Evolutionary conservation across 768 basidiomycete genomes (phyloP).

Genomic region (Hysterangium stoloniferum): DNA sequence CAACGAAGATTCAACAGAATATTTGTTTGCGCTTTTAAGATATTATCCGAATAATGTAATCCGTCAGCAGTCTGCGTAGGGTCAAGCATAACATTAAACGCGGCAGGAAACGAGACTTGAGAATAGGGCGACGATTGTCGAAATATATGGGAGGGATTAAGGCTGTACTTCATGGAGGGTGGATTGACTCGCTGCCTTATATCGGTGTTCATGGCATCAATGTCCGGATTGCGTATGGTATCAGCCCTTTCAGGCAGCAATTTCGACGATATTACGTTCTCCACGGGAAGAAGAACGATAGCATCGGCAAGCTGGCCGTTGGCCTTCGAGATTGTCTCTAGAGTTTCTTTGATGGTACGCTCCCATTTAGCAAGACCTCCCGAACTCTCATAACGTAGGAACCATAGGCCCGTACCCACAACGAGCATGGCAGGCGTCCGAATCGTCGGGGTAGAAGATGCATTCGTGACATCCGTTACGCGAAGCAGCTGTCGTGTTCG

Average conservation of each 20-base stretch:
- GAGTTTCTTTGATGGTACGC: conserved; percentile 57
- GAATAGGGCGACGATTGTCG: conserved; percentile 11
- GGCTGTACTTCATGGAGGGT: conserved; percentile 12
- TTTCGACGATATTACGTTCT: conserved; percentile 58
- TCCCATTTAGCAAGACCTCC: conserved; percentile 79
- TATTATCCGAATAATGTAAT: conserved; percentile 62
- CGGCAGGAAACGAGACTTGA: conserved; percentile 42
- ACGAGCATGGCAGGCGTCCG: conserved; percentile 58
- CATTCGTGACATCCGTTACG: conserved; percentile 23
- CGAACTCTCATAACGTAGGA: conserved; percentile 61
- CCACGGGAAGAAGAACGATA: conserved; percentile 72
- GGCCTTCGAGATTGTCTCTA: conserved; percentile 38
- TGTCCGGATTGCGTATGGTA: conserved; percentile 69
- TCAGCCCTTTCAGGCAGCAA: conserved; percentile 53
- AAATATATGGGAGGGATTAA: neutral
- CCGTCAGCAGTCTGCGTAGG: conserved; percentile 75
- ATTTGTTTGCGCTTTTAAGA: conserved; percentile 64
- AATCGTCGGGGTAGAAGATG: conserved; percentile 16
- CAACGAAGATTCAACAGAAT: conserved; percentile 76
- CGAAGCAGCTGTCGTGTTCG: conserved; percentile 33
- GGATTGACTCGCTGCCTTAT: conserved; percentile 59
- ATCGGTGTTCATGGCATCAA: conserved; percentile 89
- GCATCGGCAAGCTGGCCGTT: conserved; percentile 50
- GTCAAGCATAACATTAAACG: conserved; percentile 76
- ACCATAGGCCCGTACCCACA: conserved; percentile 85